phyloP scores from a whole-genome alignment of 164 flowering plant species.

The Brasenia schreberi region DNA sequence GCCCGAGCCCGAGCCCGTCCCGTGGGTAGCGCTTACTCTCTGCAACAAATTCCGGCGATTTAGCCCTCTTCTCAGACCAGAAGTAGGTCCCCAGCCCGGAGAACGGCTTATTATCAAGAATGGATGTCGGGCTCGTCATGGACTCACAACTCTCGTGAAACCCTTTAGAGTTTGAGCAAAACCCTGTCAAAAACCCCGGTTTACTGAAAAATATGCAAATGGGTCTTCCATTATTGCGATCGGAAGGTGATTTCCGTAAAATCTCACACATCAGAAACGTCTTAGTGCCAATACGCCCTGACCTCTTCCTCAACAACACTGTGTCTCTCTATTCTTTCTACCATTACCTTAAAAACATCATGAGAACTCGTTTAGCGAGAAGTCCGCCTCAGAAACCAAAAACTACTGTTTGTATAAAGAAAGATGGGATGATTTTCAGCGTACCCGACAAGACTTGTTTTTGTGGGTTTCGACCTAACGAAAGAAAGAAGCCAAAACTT shows the following conservation, averaged over 20 bases:
- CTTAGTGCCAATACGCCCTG: slow-evolving; percentile 45
- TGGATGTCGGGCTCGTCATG: slow-evolving; percentile 71
- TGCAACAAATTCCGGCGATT: background rate
- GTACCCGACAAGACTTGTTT: background rate
- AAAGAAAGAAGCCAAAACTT: background rate
- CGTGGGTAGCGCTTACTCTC: slow-evolving; percentile 10
- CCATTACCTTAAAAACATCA: background rate
- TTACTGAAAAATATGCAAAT: slow-evolving; percentile 35
- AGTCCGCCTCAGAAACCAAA: background rate
- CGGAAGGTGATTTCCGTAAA: slow-evolving; percentile 18
- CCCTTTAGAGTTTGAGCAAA: slow-evolving; percentile 18
- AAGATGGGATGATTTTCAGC: no score
- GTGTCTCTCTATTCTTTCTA: background rate
- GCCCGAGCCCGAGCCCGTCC: slow-evolving; percentile 48
- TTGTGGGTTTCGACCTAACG: background rate
- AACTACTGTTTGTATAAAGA: background rate
- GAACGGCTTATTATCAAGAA: slow-evolving; percentile 50
- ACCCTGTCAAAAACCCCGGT: slow-evolving; percentile 41
- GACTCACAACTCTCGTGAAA: slow-evolving; percentile 34
- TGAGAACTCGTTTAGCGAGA: background rate
- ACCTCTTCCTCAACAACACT: slow-evolving; percentile 55
- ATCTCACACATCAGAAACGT: slow-evolving; percentile 37
- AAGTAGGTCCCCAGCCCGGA: slow-evolving; percentile 33
- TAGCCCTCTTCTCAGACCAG: slow-evolving; percentile 13
- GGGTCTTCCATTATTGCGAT: slow-evolving; percentile 16